Evolutionary conservation across 495 filamentous ascomycete species (phyloP).

Genomic region (Amphirosellinia nigrospora): DNA sequence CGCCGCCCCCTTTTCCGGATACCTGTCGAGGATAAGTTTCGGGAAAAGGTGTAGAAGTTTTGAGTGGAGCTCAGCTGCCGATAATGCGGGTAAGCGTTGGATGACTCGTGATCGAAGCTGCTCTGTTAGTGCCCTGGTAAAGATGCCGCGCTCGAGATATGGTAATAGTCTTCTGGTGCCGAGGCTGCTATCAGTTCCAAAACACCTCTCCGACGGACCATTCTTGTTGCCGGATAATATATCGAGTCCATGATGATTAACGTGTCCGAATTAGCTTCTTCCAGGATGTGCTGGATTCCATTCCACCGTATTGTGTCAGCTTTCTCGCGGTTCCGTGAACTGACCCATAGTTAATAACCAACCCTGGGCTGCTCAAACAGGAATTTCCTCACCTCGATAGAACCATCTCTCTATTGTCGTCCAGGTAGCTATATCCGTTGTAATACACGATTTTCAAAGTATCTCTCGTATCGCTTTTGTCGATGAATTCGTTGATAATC

Average conservation of each 20-base stretch:
- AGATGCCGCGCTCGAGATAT: constrained; percentile 48
- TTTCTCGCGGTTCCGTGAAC: constrained; percentile 49
- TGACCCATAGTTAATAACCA: constrained; percentile 32
- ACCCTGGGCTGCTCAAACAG: background rate
- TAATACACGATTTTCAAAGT: constrained; percentile 57
- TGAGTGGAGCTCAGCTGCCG: constrained; percentile 56
- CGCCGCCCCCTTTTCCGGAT: constrained; percentile 47
- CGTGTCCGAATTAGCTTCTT: constrained; percentile 51
- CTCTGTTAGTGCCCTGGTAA: constrained; percentile 51
- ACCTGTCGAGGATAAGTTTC: constrained; percentile 49
- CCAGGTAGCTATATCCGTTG: constrained; percentile 53
- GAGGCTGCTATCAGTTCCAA: constrained; percentile 57
- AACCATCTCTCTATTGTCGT: constrained; percentile 54
- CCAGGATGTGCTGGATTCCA: constrained; percentile 53
- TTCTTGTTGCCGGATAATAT: constrained; percentile 53
- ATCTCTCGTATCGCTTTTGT: constrained; percentile 51
- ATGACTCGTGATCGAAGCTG: constrained; percentile 47
- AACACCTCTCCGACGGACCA: constrained; percentile 48
- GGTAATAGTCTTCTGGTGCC: constrained; percentile 51
- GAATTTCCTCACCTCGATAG: constrained; percentile 49
- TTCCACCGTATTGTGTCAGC: constrained; percentile 52
- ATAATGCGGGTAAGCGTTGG: constrained; percentile 45
- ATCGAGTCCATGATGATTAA: constrained; percentile 59
- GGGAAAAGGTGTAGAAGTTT: constrained; percentile 51
- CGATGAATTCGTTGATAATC: constrained; percentile 50